Evolutionary conservation across 1,139 yeast genomes (phyloP).

Genomic region (Taphrina pruni): DNA sequence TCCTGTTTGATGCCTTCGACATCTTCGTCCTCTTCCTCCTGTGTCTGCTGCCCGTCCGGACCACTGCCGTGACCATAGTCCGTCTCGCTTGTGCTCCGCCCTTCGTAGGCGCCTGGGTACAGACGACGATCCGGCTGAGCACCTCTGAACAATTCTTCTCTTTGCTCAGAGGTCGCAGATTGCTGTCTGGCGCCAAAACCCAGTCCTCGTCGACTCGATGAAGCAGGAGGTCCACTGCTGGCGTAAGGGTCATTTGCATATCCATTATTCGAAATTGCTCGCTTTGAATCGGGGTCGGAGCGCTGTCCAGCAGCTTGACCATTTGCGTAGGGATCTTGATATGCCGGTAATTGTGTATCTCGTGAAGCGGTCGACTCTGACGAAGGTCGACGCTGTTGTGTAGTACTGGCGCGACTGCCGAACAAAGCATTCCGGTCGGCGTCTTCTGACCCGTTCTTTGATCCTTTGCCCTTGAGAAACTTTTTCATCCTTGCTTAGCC

Average conservation of each 20-base stretch:
- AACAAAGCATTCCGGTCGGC: constrained; percentile 38
- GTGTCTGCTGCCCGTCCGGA: constrained; percentile 50
- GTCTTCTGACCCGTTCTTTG: constrained; percentile 20
- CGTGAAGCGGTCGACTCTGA: constrained; percentile 24
- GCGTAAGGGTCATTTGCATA: constrained; percentile 36
- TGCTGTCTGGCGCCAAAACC: constrained; percentile 6
- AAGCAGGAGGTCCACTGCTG: background rate
- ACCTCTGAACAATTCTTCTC: constrained; percentile 36
- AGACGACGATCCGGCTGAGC: constrained; percentile 30
- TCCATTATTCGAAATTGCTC: constrained; percentile 2
- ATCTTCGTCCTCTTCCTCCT: constrained; percentile 74
- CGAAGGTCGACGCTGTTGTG: constrained; percentile 15
- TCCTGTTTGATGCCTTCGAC: constrained; percentile 87
- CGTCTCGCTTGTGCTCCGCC: background rate
- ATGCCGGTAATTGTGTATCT: constrained; percentile 28
- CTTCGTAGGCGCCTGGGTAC: background rate
- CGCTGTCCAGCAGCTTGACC: constrained; percentile 1
- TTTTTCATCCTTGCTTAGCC: constrained; percentile 25
- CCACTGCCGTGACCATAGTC: constrained; percentile 1
- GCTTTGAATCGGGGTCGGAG: constrained; percentile 1
- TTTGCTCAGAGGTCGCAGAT: constrained; percentile 24
- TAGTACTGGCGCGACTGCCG: constrained; percentile 19
- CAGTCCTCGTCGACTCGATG: background rate
- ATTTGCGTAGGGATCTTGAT: constrained; percentile 30
- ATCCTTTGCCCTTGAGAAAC: constrained; percentile 17